Conservation (phyloP, 2,329 filamentous ascomycete species). For the Verticillium albo-atrum region DNA sequence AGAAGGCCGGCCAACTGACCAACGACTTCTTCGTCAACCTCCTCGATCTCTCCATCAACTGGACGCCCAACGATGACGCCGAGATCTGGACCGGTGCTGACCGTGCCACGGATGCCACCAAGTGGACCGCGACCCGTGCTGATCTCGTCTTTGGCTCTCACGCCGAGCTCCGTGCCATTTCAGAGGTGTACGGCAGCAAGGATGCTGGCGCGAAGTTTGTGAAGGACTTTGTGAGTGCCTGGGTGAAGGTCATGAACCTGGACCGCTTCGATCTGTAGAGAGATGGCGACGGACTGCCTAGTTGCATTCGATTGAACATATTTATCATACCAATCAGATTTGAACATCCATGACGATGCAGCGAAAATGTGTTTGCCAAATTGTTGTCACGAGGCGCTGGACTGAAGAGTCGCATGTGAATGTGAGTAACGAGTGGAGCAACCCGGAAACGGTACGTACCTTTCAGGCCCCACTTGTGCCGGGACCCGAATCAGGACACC, state of each 20-base stretch:
- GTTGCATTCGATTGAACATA: too few species aligned
- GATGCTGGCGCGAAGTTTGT: constrained; percentile 62
- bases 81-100: constrained; percentile 62
- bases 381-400: too few species aligned
- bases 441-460: too few species aligned
- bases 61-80: constrained; percentile 49
- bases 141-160: constrained; percentile 73
- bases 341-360: too few species aligned
- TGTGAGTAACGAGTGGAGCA: too few species aligned
- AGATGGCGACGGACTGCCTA: too few species aligned
- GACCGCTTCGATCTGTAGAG: constrained; percentile 62
- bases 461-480: too few species aligned
- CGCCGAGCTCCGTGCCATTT: constrained; percentile 64
- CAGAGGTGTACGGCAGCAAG: constrained; percentile 63
- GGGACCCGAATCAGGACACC: too few species aligned
- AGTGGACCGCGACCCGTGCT: constrained; percentile 64
- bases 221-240: constrained; percentile 66
- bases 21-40: constrained; percentile 84
- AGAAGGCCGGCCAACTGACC: constrained; percentile 61
- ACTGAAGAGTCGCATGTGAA: too few species aligned
- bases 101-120: constrained; percentile 60
- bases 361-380: too few species aligned
- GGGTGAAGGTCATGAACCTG: constrained; percentile 71
- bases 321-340: too few species aligned
- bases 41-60: constrained; percentile 61